Conservation (phyloP, 768 basidiomycete genomes). For the Russula virescens region DNA sequence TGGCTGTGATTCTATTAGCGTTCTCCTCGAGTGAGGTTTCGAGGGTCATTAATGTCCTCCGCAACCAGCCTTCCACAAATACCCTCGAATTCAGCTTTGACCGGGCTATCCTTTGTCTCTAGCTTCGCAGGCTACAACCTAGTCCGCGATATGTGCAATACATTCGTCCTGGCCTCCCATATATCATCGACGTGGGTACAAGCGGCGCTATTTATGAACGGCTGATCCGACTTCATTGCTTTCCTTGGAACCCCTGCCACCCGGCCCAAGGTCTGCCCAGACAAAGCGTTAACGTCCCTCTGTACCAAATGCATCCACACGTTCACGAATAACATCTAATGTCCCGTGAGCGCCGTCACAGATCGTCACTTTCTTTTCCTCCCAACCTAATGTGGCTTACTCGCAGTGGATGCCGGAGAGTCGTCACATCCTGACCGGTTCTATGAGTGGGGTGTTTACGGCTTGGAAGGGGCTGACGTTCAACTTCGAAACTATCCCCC, state of each 20-base stretch:
- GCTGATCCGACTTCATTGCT: conserved; percentile 21
- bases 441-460: conserved; percentile 96
- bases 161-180: conserved; percentile 53
- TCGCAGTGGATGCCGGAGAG: conserved; percentile 95
- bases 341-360: conserved; percentile 92
- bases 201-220: conserved; percentile 19
- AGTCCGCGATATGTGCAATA: conserved; percentile 34
- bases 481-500: conserved; percentile 99
- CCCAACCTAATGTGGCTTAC: conserved; percentile 7
- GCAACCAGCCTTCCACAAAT: no score
- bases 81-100: no score
- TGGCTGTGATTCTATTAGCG: no score
- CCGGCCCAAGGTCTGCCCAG: conserved; percentile 87
- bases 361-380: conserved; percentile 44
- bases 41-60: no score
- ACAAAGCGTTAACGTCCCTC: conserved; percentile 86
- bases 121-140: no score
- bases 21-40: no score
- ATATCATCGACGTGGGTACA: conserved; percentile 25
- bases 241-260: conserved; percentile 77
- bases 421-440: conserved; percentile 90
- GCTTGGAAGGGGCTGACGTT: conserved; percentile 99
- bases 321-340: conserved; percentile 96
- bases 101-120: no score
- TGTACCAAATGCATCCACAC: conserved; percentile 98